Evolutionary conservation across 225 moss, liverwort and hornwort species (phyloP).

Genomic region (Neckera pumila): DNA sequence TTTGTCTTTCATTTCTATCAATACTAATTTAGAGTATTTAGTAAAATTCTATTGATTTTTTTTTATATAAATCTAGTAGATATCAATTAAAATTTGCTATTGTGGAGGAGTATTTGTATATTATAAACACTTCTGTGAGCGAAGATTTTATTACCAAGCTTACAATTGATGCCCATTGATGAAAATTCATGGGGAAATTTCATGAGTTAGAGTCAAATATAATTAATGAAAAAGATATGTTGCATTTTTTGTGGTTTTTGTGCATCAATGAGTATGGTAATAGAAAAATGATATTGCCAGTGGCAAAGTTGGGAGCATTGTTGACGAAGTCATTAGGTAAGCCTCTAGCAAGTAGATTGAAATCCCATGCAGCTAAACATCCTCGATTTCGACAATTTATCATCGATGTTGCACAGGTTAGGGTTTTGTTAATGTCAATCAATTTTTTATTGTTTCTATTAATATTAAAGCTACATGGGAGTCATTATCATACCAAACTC

Average conservation of each 20-base stretch:
- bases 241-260: background rate
- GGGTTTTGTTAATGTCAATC: background rate
- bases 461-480: background rate
- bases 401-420: constrained; percentile 30
- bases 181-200: background rate
- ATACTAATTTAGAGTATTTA: background rate
- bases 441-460: background rate
- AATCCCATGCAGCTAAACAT: constrained; percentile 24
- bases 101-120: background rate
- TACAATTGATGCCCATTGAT: background rate
- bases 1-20: background rate
- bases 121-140: background rate
- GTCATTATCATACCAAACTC: background rate
- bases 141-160: background rate
- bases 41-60: background rate
- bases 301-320: constrained; percentile 32
- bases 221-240: background rate
- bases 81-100: background rate
- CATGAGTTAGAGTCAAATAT: background rate
- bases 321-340: constrained; percentile 29
- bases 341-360: constrained; percentile 22
- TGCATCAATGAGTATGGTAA: background rate
- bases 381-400: constrained; percentile 27
- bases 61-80: background rate
- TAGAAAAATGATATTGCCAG: constrained; percentile 26